Percentiles rank a stretch among this genome's conserved stretches.
These are phyloP conservation scores for Rhynchospora breviuscula DNA, from an alignment of 176 grass and related monocot species.

Conservation along the genomic window DNA sequence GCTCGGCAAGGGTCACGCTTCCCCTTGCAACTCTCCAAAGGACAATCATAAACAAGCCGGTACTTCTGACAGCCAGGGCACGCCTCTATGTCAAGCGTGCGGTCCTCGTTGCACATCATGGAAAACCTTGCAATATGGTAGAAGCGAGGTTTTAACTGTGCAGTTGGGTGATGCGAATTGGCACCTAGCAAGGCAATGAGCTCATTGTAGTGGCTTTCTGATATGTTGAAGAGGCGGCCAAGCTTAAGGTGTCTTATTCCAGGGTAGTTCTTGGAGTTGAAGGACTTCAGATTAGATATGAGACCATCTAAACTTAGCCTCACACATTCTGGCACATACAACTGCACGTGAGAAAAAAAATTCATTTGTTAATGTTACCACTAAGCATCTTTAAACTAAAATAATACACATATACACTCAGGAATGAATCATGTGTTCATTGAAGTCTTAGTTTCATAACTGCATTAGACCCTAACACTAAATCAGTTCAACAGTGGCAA, in stretches of 20 bases:
- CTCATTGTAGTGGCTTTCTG: conserved; percentile 50
- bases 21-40: conserved; percentile 44
- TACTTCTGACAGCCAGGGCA: conserved; percentile 69
- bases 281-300: conserved; percentile 52
- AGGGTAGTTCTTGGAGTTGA: conserved; percentile 36
- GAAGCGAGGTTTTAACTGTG: conserved; percentile 34
- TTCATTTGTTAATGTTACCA: background rate
- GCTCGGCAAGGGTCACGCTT: conserved; percentile 46
- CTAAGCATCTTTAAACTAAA: background rate
- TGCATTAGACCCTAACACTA: background rate
- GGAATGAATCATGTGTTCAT: background rate
- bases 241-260: conserved; percentile 67
- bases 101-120: conserved; percentile 46
- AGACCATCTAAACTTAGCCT: conserved; percentile 59
- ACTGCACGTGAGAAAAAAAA: conserved; percentile 35
- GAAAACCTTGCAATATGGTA: conserved; percentile 41
- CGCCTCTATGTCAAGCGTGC: conserved; percentile 67
- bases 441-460: background rate
- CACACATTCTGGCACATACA: conserved; percentile 46
- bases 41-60: conserved; percentile 78
- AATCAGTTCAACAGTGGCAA: background rate
- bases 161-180: conserved; percentile 33
- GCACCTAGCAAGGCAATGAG: conserved; percentile 46
- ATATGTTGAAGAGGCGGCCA: conserved; percentile 43
- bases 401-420: background rate